Base-by-base conservation (phyloP, 2,329 filamentous ascomycete genomes). In the Fusarium burgessii region DNA sequence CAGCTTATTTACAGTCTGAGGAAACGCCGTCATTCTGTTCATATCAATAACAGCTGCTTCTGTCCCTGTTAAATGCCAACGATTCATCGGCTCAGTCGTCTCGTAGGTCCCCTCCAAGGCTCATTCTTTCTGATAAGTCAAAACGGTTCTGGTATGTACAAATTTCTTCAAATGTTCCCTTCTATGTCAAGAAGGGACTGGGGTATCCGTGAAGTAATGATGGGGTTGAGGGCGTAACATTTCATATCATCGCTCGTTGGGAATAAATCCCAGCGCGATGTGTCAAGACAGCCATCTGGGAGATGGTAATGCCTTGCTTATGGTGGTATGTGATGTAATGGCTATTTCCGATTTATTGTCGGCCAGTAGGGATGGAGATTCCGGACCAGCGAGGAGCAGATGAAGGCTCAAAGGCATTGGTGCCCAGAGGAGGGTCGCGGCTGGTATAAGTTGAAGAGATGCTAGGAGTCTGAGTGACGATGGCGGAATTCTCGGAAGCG, bases 321-420 rank as follows among this genome's bases (percentile, higher is more conserved):
- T 51, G 32, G 10, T 49, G 12, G 6, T 43, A 17, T 27, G 7
- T 23, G 12, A 23, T 27, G 18, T 33, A 14, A 14, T 12, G 14
- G 9, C 15, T 23, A n/a, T 8, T 15, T 3, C 5, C 17, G 3
- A 20, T 56, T 25, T 43, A 67, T 62, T 67, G 57, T 4, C 64
- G 64, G 38, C 57, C 18, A n/a, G 63, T 5, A 18, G 64, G 38
- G 13, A 67, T 55, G 11, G 58, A 62, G 23, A 67, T 57, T 6
- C 64, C 67, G 13, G 72, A 73, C 72, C 72, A 74, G 14, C 72
- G 72, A 54, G 72, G 72, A n/a, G 72, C 72, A 5, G 58, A 41
- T 12, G 70, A 61, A 9, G 70, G 72, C 23, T 74, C 72, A 33
- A 74, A 74, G 23, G 50, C 72, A 9, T 66, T 63, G 9, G 72